Evolutionary conservation across 2,329 filamentous ascomycete genomes (phyloP).

Genomic region (Aspergillus fumigatiaffinis): DNA sequence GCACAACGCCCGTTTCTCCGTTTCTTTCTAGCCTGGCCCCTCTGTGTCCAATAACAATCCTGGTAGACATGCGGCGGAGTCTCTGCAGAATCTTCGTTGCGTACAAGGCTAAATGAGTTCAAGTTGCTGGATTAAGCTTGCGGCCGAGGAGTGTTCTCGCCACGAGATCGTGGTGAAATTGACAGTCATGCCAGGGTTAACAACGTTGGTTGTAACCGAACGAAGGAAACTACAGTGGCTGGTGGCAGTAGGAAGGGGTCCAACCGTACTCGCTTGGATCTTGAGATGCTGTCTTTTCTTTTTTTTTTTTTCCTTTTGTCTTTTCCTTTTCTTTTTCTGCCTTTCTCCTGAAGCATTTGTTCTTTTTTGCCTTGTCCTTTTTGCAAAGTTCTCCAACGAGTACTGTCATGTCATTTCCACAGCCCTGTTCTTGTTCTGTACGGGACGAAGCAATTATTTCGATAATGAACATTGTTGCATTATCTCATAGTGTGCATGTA

Average conservation of each 20-base stretch:
- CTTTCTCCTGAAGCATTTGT: neutral
- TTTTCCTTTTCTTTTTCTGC: neutral
- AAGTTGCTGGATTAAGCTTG: conserved; percentile 22
- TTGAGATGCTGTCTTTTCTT: conserved; percentile 3
- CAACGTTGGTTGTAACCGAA: conserved; percentile 17
- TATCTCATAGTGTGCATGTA: conserved; percentile 11
- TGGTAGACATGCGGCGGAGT: conserved; percentile 21
- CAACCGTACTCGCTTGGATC: conserved; percentile 18
- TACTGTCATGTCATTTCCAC: neutral
- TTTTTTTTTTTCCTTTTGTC: neutral
- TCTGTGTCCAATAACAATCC: conserved; percentile 18
- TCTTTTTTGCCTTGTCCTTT: neutral
- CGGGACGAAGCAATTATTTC: conserved; percentile 11
- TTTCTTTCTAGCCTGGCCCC: conserved; percentile 20
- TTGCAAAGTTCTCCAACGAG: conserved; percentile 10
- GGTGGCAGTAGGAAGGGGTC: conserved; percentile 24
- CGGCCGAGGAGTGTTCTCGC: conserved; percentile 21
- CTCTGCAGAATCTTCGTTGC: conserved; percentile 21
- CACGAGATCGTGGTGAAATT: conserved; percentile 28
- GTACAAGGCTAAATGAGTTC: conserved; percentile 19
- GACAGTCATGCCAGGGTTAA: conserved; percentile 25
- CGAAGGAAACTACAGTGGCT: conserved; percentile 17
- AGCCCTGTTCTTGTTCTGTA: conserved; percentile 6
- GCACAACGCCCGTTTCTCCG: conserved; percentile 17
- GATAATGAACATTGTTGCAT: conserved; percentile 23